Conservation (phyloP, 2,329 filamentous ascomycete genomes). For the Talaromyces sp. region DNA sequence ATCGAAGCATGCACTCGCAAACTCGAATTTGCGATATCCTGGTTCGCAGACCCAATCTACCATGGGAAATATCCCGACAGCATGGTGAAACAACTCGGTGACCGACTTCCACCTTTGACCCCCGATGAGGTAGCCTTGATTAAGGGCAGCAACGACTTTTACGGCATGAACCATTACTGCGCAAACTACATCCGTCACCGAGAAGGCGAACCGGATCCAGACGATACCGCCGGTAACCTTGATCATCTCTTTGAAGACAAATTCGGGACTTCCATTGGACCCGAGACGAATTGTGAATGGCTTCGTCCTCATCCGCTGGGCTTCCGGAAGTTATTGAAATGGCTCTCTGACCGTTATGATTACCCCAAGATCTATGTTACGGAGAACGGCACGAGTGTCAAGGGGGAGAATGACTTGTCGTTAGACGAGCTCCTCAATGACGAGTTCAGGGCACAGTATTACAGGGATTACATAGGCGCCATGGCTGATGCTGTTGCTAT, state of each 20-base stretch:
- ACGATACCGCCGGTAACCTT: slow-evolving; percentile 71
- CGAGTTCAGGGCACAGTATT: slow-evolving; percentile 76
- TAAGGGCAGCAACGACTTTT: slow-evolving; percentile 84
- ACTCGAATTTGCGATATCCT: slow-evolving; percentile 79
- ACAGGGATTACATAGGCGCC: slow-evolving; percentile 68
- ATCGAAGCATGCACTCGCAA: slow-evolving; percentile 72
- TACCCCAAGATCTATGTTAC: slow-evolving; percentile 78
- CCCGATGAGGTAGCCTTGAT: slow-evolving; percentile 68
- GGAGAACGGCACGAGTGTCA: slow-evolving; percentile 80
- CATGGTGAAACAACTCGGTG: slow-evolving; percentile 75
- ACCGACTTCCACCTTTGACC: slow-evolving; percentile 70
- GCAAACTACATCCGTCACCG: slow-evolving; percentile 79
- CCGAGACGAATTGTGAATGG: slow-evolving; percentile 79
- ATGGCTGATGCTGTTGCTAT: slow-evolving; percentile 66
- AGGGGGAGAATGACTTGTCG: slow-evolving; percentile 72
- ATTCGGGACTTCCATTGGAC: slow-evolving; percentile 66
- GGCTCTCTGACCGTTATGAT: slow-evolving; percentile 71
- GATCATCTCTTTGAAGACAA: slow-evolving; percentile 68
- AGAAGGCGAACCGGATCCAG: slow-evolving; percentile 52
- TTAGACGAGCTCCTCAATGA: slow-evolving; percentile 69
- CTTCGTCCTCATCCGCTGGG: slow-evolving; percentile 68
- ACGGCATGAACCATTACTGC: slow-evolving; percentile 92
- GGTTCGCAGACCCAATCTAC: slow-evolving; percentile 87
- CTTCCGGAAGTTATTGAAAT: slow-evolving; percentile 71
- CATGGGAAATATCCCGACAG: slow-evolving; percentile 76